Conservation (phyloP, 208 protist genomes). For the Trypanosoma lewisi region DNA sequence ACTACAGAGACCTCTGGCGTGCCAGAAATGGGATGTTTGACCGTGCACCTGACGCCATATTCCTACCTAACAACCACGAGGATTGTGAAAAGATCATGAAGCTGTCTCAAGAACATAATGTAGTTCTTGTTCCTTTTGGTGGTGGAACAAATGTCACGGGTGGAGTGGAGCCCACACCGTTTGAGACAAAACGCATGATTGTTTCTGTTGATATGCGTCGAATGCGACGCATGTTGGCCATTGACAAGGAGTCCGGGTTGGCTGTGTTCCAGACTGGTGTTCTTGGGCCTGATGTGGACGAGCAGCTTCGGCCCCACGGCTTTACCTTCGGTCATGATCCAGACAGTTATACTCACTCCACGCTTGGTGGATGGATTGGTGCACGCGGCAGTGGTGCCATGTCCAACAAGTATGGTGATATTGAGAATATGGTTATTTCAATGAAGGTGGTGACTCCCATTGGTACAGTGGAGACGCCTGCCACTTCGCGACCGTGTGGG, state of each 20-base stretch:
- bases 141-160: conserved; percentile 94
- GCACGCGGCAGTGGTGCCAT: conserved; percentile 94
- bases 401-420: conserved; percentile 95
- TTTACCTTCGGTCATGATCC: conserved; percentile 93
- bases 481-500: conserved; percentile 78
- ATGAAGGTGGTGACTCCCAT: conserved; percentile 92
- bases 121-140: conserved; percentile 92
- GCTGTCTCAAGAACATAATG: conserved; percentile 88
- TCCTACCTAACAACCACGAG: conserved; percentile 84
- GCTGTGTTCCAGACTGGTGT: conserved; percentile 91
- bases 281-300: conserved; percentile 88
- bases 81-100: conserved; percentile 86
- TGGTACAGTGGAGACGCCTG: conserved; percentile 82
- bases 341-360: conserved; percentile 93
- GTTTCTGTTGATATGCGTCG: conserved; percentile 92
- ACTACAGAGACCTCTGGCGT: conserved; percentile 92
- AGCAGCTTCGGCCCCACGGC: conserved; percentile 80
- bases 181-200: conserved; percentile 87
- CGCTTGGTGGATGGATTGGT: conserved; percentile 94
- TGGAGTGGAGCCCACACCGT: conserved; percentile 86
- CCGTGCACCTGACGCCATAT: conserved; percentile 87
- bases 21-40: conserved; percentile 86
- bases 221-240: conserved; percentile 86
- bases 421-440: conserved; percentile 91
- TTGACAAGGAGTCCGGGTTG: conserved; percentile 84